These are phyloP conservation scores for Colletotrichum siamense DNA, from an alignment of 2,329 filamentous ascomycete genomes.

Conservation along the genomic window DNA sequence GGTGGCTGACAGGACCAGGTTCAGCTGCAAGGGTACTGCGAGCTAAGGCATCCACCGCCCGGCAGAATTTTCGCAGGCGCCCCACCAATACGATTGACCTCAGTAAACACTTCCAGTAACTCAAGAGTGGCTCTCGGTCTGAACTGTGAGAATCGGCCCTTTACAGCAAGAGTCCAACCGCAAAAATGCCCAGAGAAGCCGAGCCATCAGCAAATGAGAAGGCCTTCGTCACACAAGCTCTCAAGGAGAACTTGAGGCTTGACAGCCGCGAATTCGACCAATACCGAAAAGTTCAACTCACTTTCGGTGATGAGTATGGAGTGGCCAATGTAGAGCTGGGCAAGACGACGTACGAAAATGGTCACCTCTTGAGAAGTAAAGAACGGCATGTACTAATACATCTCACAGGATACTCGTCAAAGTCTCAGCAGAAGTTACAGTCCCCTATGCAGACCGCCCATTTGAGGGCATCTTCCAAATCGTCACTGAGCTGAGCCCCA, in stretches of 20 bases:
- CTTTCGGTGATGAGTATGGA: conserved; percentile 90
- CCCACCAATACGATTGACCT: conserved; percentile 23
- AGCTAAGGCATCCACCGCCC: conserved; percentile 45
- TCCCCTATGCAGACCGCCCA: conserved; percentile 85
- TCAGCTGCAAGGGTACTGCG: neutral
- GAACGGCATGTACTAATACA: neutral
- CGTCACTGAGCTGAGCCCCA: conserved; percentile 86
- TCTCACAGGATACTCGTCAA: conserved; percentile 76
- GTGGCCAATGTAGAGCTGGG: conserved; percentile 86
- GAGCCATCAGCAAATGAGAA: conserved; percentile 90
- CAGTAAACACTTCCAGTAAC: conserved; percentile 19
- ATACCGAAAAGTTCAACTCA: conserved; percentile 77
- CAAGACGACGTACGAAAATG: conserved; percentile 74
- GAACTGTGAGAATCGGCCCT: conserved; percentile 6
- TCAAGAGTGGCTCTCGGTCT: neutral
- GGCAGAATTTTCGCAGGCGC: conserved; percentile 49
- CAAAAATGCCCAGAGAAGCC: conserved; percentile 86
- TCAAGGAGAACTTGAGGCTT: conserved; percentile 80
- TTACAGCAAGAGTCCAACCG: conserved; percentile 23
- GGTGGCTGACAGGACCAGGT: neutral
- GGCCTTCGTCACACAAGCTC: conserved; percentile 82
- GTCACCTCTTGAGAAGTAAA: neutral
- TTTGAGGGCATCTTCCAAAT: conserved; percentile 97
- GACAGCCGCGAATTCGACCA: conserved; percentile 85
- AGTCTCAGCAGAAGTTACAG: conserved; percentile 86